These are phyloP conservation scores for Pyrenula aspistea DNA, from an alignment of 495 filamentous ascomycete species.

Conservation along the genomic window DNA sequence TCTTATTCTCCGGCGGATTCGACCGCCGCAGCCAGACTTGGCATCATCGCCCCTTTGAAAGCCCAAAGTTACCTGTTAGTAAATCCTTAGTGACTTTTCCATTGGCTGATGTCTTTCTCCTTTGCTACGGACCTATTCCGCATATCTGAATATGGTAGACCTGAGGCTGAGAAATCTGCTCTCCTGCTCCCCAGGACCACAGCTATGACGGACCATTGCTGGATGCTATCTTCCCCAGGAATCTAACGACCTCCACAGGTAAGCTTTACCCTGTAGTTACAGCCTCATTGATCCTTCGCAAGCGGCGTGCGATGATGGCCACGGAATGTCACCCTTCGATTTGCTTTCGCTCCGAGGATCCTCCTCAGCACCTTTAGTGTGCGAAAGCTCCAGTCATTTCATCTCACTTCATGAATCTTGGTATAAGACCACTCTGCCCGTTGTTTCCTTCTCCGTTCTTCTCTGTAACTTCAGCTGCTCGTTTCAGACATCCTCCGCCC, in stretches of 20 bases:
- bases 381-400: not conserved
- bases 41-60: too few species aligned
- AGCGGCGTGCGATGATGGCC: not conserved
- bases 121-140: too few species aligned
- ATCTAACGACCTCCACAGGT: not conserved
- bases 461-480: not conserved
- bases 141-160: too few species aligned
- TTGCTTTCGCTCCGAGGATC: not conserved
- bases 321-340: not conserved
- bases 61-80: too few species aligned
- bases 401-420: not conserved
- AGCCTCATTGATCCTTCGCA: not conserved
- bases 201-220: too few species aligned
- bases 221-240: too few species aligned
- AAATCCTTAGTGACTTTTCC: not conserved
- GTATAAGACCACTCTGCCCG: too few species aligned
- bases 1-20: not conserved
- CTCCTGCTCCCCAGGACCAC: too few species aligned
- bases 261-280: not conserved
- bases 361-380: not conserved
- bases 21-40: not conserved
- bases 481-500: not conserved
- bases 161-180: not conserved
- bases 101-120: too few species aligned
- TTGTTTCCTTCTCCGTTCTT: too few species aligned